These are phyloP conservation scores for Coemansia sp. DNA, from an alignment of 192 early-diverging fungal species.

Conservation along the genomic window DNA sequence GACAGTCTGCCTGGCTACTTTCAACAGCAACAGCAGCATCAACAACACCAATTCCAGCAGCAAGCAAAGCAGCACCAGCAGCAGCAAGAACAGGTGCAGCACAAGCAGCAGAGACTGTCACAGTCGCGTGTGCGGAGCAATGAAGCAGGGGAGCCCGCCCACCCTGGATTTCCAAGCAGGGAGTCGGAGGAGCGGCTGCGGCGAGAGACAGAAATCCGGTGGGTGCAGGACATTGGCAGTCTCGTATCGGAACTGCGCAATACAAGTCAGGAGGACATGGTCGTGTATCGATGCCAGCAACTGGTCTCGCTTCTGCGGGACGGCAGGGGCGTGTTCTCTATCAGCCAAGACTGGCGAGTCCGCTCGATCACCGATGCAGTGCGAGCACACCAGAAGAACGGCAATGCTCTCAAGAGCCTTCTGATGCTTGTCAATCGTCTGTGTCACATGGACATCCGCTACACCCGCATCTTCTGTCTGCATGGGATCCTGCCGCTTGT, in stretches of 20 bases:
- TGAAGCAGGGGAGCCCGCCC: conserved; percentile 27
- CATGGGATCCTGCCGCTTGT: conserved; percentile 49
- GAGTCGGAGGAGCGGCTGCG: conserved; percentile 49
- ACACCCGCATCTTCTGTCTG: conserved; percentile 43
- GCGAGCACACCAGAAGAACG: conserved; percentile 27
- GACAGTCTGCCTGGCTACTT: conserved; percentile 25
- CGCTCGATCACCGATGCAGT: conserved; percentile 47
- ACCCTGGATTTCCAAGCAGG: conserved; percentile 40
- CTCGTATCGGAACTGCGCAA: conserved; percentile 35
- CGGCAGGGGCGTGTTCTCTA: conserved; percentile 48
- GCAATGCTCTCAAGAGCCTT: conserved; percentile 32
- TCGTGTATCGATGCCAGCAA: conserved; percentile 44
- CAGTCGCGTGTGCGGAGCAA: conserved; percentile 12
- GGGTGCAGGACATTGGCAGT: conserved; percentile 49
- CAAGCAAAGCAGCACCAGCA: conserved; percentile 12
- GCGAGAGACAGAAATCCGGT: conserved; percentile 52
- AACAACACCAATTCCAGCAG: conserved; percentile 11
- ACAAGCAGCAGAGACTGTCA: conserved; percentile 12
- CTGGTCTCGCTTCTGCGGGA: conserved; percentile 44
- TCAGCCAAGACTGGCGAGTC: conserved; percentile 51
- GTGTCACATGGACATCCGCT: conserved; percentile 44
- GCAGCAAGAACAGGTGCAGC: conserved; percentile 15
- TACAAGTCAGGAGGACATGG: conserved; percentile 33
- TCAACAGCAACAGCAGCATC: conserved; percentile 1
- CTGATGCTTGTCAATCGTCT: conserved; percentile 47